A percentile compares a stretch with the other conserved stretches of the same genome.
These are phyloP conservation scores for Aspergillus haitiensis DNA, from an alignment of 495 filamentous ascomycete genomes.

Conservation along the genomic window DNA sequence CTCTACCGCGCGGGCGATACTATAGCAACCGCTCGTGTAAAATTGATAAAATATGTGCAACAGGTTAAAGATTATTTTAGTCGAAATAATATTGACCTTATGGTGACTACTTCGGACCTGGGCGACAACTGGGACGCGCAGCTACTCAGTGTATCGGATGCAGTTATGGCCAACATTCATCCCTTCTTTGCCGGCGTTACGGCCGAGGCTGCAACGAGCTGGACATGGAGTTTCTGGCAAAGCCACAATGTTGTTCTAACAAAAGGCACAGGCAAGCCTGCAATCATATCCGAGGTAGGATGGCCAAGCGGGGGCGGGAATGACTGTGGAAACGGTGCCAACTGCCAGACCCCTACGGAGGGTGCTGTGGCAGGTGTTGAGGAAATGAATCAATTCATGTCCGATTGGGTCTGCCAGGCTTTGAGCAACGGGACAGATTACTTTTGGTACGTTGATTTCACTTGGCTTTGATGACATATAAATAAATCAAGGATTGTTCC, in stretches of 20 bases:
- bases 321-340: slow-evolving; percentile 60
- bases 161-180: slow-evolving; percentile 96
- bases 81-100: slow-evolving; percentile 61
- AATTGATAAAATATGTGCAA: slow-evolving; percentile 64
- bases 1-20: slow-evolving; percentile 64
- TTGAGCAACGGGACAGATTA: slow-evolving; percentile 82
- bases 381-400: slow-evolving; percentile 86
- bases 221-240: slow-evolving; percentile 85
- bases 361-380: slow-evolving; percentile 76
- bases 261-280: slow-evolving; percentile 54
- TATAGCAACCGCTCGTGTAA: slow-evolving; percentile 58
- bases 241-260: slow-evolving; percentile 61
- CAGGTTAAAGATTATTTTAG: slow-evolving; percentile 73
- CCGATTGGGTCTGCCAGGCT: slow-evolving; percentile 79
- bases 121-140: slow-evolving; percentile 80
- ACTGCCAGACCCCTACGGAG: slow-evolving; percentile 52
- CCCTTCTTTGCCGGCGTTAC: slow-evolving; percentile 90
- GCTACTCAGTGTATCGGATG: slow-evolving; percentile 69
- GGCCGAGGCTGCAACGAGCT: slow-evolving; percentile 66
- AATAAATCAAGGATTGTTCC: no score
- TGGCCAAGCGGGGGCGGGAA: slow-evolving; percentile 89
- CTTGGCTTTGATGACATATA: slow-evolving; percentile 1
- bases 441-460: slow-evolving; percentile 67
- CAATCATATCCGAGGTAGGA: slow-evolving; percentile 84
- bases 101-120: slow-evolving; percentile 86